Evolutionary conservation across 2,329 filamentous ascomycete species (phyloP), one percentile per base, ranked within the genome.

Genomic region (Fusarium piperis): DNA sequence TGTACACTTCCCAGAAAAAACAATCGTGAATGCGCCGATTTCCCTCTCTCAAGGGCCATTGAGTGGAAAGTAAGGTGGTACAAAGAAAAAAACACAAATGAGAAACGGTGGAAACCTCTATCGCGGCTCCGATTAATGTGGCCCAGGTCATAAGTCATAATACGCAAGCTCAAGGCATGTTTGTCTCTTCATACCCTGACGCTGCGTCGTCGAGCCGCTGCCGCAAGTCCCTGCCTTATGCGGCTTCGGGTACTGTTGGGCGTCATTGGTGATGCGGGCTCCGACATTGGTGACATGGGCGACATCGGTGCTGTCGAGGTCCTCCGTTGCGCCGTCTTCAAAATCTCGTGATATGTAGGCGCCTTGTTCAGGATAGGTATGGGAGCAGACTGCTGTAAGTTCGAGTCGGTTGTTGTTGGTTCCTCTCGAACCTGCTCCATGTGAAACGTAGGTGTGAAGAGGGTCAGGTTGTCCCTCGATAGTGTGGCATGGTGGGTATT

Each of bases 341-440:
- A 78, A 56, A 87, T 84, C 44, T 87, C 85, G 52, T 84, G 83
- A 76, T 87, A 87, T 8, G 81, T 86, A 32, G n/a, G 85, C 78
- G 60, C 71, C 30, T 68, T 71, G 35, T 76, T 68, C 44, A 76
- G 71, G 65, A 78, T 67, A 39, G 67, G 62, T 64, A 68, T 52
- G 10, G 62, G 72, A 44, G 74, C 64, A 38, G 69, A 26, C 46
- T 52, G 70, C 48, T 52, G 67, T 46, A 53, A 32, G 2, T 68
- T 44, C 38, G 74, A 77, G 67, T 78, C 77, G 36, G 76, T 68
- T 26, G 59, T 59, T 28, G 72, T 62, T 26, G 72, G 62, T 28
- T 79, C 78, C 57, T 81, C 80, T 32, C 77, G 78, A 35, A 80
- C 77, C 64, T 83, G 79, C 63, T 79, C 80, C 76, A 81, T 80